Base-by-base conservation (phyloP, 106 monocot genomes). In the Dendrobium nobile region DNA sequence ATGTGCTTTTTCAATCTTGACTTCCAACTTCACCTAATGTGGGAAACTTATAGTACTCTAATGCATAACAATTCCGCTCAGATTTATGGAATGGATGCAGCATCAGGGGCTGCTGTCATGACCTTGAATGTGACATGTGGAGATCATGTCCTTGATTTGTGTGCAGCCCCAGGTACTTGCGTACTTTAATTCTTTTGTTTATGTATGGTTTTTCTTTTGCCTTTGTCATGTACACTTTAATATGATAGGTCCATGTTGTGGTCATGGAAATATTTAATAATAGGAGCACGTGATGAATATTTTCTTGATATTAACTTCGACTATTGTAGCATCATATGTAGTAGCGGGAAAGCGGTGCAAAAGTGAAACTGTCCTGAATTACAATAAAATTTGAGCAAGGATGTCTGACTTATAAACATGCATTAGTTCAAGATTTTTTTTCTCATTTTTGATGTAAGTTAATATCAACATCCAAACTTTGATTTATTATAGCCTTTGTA, bases 51-150 rank as follows among this genome's bases (percentile, higher is more conserved):
- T 8, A 44, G 3, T 74, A 74, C 8, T 74, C 74, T 74, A 42
- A 44, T n/a, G 18, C 8, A n/a, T 41, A 43, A 41, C 43, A 20
- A 2, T 84, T 44, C 58, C 44, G 48, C 73, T 48, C 85, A 99
- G 99, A 99, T 99, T 41, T 99, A 93, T 81, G 99, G 99, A 83
- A 95, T 99, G 79, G 95, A 99, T 95, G 99, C 93, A 33, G 92
- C 99, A 78, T 99, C 99, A 41, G 99, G 99, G 70, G 99, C 99
- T 75, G 95, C 99, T 75, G 91, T 95, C 65, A 56, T 84, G 59
- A 93, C 95, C 24, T 83, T 95, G 79, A 79, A 87, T 84, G 88
- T 91, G 82, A 82, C 78, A 67, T 82, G 74, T 47, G 99, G 95
- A 67, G 95, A 99, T 85, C 95, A 99, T 86, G 87, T 99, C 78